Evolutionary conservation across 2,329 filamentous ascomycete species (phyloP), one percentile per base, ranked within the genome.

Genomic region (Chaetothyriales sp.): DNA sequence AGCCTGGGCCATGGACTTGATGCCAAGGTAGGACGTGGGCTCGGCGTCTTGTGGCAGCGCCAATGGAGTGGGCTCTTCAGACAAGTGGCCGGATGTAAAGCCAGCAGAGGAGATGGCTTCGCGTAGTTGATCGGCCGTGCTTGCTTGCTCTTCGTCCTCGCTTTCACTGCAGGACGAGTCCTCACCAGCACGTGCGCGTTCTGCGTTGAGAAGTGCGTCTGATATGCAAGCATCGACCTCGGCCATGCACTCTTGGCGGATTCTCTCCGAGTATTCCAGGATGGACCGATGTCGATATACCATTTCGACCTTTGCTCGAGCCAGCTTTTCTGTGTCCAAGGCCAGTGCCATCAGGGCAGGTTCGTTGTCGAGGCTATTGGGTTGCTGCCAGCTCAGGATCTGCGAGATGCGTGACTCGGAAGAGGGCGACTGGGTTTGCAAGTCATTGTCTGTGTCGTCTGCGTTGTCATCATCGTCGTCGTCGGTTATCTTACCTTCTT

Each of bases 201-300:
- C 85, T 49, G 92, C 89, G 67, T 96, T 95, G 57, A 79, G 79
- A 68, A 96, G 77, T 7, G 92, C 92, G 55, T 87, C 88, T 53
- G 93, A 83, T 49, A 98, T 95, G 64, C 92, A 98, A 60, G 95
- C 87, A 62, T 96, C 87, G 2, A 98, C 90, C 52, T 95, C 75
- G 22, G 93, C 79, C 25, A 90, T 84, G 61, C 95, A 94, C 62
- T 98, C 92, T 46, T 95, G 78, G 3, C 93, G 85, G 56, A 98
- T 95, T 28, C 93, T 82, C 68, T 98, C 92, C 0, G 89, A 83
- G 64, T 98, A 98, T 65, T 98, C 92, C 28, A 98, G 81, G 48
- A 96, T 94, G 60, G 84, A 83, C 48, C 90, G 83, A 66, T 96
- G 87, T 32, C 92, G 84, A 57, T 93, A 81, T 5, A 96, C 86